Evolutionary conservation across 345 rosid species (phyloP).

Genomic region (Cardamine chenopodiifolia): DNA sequence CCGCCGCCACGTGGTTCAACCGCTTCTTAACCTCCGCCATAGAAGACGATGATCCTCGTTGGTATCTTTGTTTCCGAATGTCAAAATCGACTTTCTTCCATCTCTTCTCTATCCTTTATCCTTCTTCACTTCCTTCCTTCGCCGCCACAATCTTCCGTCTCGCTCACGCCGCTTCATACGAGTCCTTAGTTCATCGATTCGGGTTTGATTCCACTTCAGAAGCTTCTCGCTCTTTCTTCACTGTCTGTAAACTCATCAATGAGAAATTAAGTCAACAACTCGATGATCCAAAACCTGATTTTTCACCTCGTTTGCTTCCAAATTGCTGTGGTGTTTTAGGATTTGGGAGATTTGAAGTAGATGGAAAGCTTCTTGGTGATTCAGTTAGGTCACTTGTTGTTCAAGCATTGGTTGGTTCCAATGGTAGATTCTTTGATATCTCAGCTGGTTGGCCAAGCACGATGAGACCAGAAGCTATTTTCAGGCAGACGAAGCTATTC

Average conservation of each 20-base stretch:
- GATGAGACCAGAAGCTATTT: constrained; percentile 53
- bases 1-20: constrained; percentile 46
- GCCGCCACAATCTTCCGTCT: constrained; percentile 76
- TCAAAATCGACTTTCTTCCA: constrained; percentile 51
- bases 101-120: constrained; percentile 54
- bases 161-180: constrained; percentile 66
- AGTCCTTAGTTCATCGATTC: constrained; percentile 50
- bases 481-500: constrained; percentile 56
- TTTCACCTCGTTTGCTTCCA: constrained; percentile 57
- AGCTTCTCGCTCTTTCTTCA: constrained; percentile 66
- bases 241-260: constrained; percentile 57
- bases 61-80: constrained; percentile 65
- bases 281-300: constrained; percentile 56
- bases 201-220: constrained; percentile 51
- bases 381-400: constrained; percentile 56
- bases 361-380: constrained; percentile 51
- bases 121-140: constrained; percentile 50
- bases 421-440: constrained; percentile 68
- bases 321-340: constrained; percentile 83
- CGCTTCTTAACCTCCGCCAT: constrained; percentile 50
- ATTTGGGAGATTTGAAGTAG: constrained; percentile 55
- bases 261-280: constrained; percentile 50
- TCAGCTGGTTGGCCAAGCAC: constrained; percentile 82
- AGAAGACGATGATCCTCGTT: constrained; percentile 51
- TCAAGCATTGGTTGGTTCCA: constrained; percentile 78